Base-by-base conservation (phyloP, 148 eudicot genomes). In the Rhododendron vialii region DNA sequence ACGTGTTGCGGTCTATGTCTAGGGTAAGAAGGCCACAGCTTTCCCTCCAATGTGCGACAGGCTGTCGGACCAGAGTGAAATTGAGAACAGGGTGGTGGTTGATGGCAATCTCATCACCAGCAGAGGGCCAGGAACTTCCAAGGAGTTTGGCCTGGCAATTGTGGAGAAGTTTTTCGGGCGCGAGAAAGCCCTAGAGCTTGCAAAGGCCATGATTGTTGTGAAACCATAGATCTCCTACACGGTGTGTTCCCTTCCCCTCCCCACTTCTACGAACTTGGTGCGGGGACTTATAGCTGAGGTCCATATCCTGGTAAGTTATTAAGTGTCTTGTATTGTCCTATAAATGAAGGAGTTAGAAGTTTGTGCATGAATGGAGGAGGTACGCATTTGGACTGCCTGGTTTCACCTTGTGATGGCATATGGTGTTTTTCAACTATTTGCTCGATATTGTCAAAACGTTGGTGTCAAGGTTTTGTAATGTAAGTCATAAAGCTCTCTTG, bases 51-150 rank as follows among this genome's bases (percentile, higher is more conserved):
- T 98, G 95, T 98, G 98, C 92, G 87, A 92, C 88, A 94, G 94
- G 90, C 90, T 98, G 53, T 93, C 98, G 1, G 98, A 98, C 86
- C 88, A 87, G 22, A 94, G 94, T 47, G 98, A 91, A 83, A 91
- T 85, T 5, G 96, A 98, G 76, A 93, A 92, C 85, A 91, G 98
- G 81, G 96, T 98, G 67, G 96, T 98, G 83, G 92, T 98, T 7
- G 99, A 98, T 87, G 99, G 99, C n/a, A 93, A 95, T 89, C 96
- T 98, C 78, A 91, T 95, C 86, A 95, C 99, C 45, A 98, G 99
- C 83, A 89, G 95, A 91, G 99, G 99, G 26, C 98, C 99, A 0
- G 99, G 98, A 85, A 94, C 99, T 30, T 76, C 91, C 88, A 89
- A 95, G 95, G 99, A 98, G 84, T 98, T 95, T 81, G 88, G 94